These are phyloP conservation scores for Phytophthora pluvialis DNA, from an alignment of 352 stramenopile species.

Conservation along the genomic window DNA sequence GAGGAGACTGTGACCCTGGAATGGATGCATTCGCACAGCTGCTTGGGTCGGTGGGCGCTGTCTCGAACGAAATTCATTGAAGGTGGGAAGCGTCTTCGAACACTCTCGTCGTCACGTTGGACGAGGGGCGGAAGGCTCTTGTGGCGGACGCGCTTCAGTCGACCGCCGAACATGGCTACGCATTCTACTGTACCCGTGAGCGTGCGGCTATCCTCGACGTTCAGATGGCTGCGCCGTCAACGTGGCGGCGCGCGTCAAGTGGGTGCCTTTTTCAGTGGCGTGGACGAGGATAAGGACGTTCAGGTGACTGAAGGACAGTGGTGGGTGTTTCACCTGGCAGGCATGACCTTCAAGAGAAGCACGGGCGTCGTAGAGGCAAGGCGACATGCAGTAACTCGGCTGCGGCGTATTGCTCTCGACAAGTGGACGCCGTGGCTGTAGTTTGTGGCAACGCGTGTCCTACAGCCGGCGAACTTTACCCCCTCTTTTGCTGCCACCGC, in stretches of 20 bases:
- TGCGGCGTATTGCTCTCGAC: constrained; percentile 9
- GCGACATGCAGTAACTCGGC: too few relatives aligned
- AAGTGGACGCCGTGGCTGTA: background rate
- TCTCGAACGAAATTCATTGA: constrained; percentile 36
- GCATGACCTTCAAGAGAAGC: constrained; percentile 5
- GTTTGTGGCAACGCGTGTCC: constrained; percentile 15
- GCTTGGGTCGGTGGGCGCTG: constrained; percentile 11
- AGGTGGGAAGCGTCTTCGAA: constrained; percentile 21
- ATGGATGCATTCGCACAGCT: constrained; percentile 16
- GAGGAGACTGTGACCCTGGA: constrained; percentile 11
- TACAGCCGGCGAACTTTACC: too few relatives aligned
- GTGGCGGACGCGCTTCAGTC: constrained; percentile 14
- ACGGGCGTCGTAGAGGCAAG: constrained; percentile 29
- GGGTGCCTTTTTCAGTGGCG: background rate
- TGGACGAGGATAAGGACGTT: too few relatives aligned
- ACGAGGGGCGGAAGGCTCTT: constrained; percentile 7
- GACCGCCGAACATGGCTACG: background rate
- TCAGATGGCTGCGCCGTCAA: constrained; percentile 16
- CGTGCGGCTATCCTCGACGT: too few relatives aligned
- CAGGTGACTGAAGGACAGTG: too few relatives aligned
- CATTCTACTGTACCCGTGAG: constrained; percentile 11
- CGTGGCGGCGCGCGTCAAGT: too few relatives aligned
- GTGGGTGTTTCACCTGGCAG: background rate
- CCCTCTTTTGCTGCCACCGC: too few relatives aligned
- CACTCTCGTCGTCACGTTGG: constrained; percentile 13